Base-by-base conservation (phyloP, 73 alveolate genomes). In the Uronychia setigera region DNA sequence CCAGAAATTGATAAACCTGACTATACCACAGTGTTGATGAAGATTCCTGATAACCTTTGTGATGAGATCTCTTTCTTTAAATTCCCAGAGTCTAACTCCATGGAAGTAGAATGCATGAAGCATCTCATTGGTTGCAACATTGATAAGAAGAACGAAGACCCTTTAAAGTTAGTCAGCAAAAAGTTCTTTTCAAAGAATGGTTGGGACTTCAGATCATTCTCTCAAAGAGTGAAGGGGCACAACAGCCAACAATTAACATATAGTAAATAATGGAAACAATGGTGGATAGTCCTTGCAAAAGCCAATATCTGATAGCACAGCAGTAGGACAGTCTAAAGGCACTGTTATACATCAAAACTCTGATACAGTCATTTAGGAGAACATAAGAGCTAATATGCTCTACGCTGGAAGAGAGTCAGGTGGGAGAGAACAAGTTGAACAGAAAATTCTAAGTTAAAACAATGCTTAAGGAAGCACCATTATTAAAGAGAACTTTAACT, bases 101-200 rank as follows among this genome's bases (percentile, higher is more conserved):
- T 83, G 0, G 90, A 83, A 29, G 26, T 75, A 59, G 76, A 80
- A 30, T 74, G 35, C 14, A n/a, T 83, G 26, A 83, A 83, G 58
- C 27, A 14, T 25, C 32, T 83, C 79, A 60, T 83, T 11, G 75
- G 46, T 33, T 74, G 76, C 33, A 29, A 76, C 33, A 76, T 77
- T 46, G 85, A 76, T 13, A 60, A 26, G 32, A 26, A 29, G 0
- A 27, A 31, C 77, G 25, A 67, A 9, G 84, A 83, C 59, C 30
- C 33, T 1, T n/a, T 26, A 19, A 31, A 33, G 5, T 33, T 77
- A 5, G 76, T 85, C 33, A 77, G 59, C 11, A 77, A 76, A 32
- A 85, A 77, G 46, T 76, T 19, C 83, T 86, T 86, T n/a, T 27
- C 92, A 11, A 86, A 86, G 79, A 80, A 86, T 79, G 92, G 92